Evolutionary conservation across 2,329 filamentous ascomycete species (phyloP), one percentile per base, ranked within the genome.

Genomic region (Chrysoporthe deuterocubensis): DNA sequence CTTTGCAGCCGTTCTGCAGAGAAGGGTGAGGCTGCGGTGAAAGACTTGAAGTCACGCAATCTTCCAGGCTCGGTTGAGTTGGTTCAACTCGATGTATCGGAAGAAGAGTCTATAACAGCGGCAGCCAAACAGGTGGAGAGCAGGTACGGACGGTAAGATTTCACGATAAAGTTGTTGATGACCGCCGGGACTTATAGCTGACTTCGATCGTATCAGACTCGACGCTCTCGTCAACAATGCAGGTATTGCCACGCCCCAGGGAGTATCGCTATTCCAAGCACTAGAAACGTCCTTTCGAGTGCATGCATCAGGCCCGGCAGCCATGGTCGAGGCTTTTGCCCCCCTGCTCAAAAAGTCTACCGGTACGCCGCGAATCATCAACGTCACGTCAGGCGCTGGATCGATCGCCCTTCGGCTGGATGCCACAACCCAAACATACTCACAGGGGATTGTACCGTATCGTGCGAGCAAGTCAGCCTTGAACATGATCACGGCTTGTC

Each of bases 151-250:
- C 40, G 62, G 62, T 64, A 43, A 44, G 48, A 43, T 4, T 21
- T 1, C 14, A 6, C 14, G 34, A 11, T 1, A 34, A 3, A 6
- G 1, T 2, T 34, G 50, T 26, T 54, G 5, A 26, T 50, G 46
- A 9, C 18, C 7, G 26, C 48, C 4, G 2, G 11, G 5, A 52
- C 5, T 13, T 9, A 54, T 54, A 0, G 21, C 50, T 54, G 4
- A 54, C 13, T 34, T 14, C 4, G 11, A 34, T 21, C 21, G 9
- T 3, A 40, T 63, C 18, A 64, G 62, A 43, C 21, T 64, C 34
- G 62, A 64, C 48, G 46, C 46, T 64, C 34, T 64, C 34, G 62
- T 64, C 18, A 64, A 64, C 50, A 66, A 64, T 42, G 62, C 62
- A 32, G 62, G 7, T 40, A 56, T 64, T 3, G 18, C 37, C 40